These are phyloP conservation scores for Fusarium chuoi DNA, from an alignment of 2,329 filamentous ascomycete species.

Conservation along the genomic window DNA sequence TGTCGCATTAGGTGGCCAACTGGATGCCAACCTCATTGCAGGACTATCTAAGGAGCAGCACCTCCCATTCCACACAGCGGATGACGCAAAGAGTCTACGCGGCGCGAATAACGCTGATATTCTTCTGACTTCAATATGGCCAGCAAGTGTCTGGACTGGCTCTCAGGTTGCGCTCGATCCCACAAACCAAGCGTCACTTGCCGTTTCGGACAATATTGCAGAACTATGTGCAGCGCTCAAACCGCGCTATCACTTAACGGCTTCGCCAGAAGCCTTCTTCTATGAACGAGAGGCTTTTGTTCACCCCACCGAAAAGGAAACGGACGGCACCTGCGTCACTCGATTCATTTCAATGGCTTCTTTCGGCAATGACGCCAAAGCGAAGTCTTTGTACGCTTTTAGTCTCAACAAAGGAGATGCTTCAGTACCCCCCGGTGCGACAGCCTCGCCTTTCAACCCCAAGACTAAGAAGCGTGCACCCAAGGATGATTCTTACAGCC, in stretches of 20 bases:
- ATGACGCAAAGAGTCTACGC: constrained; percentile 79
- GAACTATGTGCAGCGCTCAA: constrained; percentile 82
- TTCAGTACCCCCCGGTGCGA: constrained; percentile 75
- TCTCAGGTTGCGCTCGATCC: constrained; percentile 71
- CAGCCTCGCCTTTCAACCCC: constrained; percentile 75
- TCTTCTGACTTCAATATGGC: constrained; percentile 88
- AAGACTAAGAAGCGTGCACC: constrained; percentile 67
- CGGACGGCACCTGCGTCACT: constrained; percentile 71
- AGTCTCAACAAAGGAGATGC: constrained; percentile 73
- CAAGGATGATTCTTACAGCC: constrained; percentile 60
- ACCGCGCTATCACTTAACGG: constrained; percentile 90
- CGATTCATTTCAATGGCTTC: constrained; percentile 91
- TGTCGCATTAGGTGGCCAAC: constrained; percentile 81
- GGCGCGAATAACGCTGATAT: constrained; percentile 86
- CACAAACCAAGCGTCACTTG: constrained; percentile 61
- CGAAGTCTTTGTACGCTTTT: constrained; percentile 85
- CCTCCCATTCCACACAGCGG: constrained; percentile 79
- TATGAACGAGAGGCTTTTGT: constrained; percentile 96
- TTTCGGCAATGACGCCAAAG: constrained; percentile 78
- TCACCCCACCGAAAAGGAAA: constrained; percentile 63
- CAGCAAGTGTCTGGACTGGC: constrained; percentile 74
- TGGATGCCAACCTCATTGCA: constrained; percentile 69
- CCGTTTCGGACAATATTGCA: constrained; percentile 74
- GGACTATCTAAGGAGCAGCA: constrained; percentile 77
- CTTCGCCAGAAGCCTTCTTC: constrained; percentile 72